A percentile compares a stretch with the other conserved stretches of the same genome.
Evolutionary conservation across 2,329 filamentous ascomycete species (phyloP).

Genomic region (Stylonectria norvegica): DNA sequence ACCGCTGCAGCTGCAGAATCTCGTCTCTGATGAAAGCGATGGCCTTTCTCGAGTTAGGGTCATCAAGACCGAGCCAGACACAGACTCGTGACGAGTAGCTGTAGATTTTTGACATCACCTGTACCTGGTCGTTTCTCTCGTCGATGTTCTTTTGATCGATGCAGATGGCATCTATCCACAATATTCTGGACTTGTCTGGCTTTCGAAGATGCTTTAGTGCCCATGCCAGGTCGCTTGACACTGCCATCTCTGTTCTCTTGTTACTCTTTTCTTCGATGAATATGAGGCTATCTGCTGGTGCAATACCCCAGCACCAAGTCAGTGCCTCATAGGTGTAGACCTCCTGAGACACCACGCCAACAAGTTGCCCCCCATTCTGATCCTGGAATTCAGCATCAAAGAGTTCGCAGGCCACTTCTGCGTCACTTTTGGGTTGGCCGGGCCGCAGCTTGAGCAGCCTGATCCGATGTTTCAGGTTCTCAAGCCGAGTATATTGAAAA

Average conservation of each 20-base stretch:
- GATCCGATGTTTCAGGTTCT: slow-evolving; percentile 1
- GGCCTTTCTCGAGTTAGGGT: not conserved
- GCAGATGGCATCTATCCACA: slow-evolving; percentile 1
- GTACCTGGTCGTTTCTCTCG: not conserved
- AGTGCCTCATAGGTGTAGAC: not conserved
- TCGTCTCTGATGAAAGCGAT: not conserved
- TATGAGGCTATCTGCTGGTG: not conserved
- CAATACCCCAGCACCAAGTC: slow-evolving; percentile 1
- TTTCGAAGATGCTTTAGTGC: not conserved
- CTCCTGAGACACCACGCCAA: not conserved
- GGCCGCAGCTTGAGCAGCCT: not conserved
- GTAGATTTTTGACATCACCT: not conserved
- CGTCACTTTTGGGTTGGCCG: not conserved
- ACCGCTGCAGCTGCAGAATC: slow-evolving; percentile 1
- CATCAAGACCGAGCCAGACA: not conserved
- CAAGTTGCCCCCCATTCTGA: not conserved
- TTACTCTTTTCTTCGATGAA: not conserved
- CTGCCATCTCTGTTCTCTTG: not conserved
- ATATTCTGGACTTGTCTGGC: not conserved
- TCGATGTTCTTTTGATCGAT: slow-evolving; percentile 1
- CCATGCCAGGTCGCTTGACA: not conserved
- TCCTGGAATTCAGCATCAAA: slow-evolving; percentile 1
- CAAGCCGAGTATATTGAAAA: not conserved
- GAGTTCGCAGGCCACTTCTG: not conserved
- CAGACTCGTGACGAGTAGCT: not conserved